A percentile compares a stretch with the other conserved stretches of the same genome.
Conservation (phyloP, 805 yeast genomes). For the Ogataea ganodermae region DNA sequence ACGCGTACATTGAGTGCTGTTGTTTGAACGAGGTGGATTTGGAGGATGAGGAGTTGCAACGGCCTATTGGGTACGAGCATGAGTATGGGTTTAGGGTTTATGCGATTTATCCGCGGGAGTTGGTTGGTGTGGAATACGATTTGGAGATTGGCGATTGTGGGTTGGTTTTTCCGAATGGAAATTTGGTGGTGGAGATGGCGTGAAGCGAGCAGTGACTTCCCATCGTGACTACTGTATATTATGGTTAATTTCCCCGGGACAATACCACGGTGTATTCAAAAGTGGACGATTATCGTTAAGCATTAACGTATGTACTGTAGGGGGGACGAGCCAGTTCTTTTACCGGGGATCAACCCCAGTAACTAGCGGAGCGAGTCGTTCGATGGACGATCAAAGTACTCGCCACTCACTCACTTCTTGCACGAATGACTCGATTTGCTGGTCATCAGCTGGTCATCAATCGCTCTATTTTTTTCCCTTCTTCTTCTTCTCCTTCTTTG, state of each 20-base stretch:
- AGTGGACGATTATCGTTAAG: no score
- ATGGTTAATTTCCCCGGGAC: no score
- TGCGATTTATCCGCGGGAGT: constrained; percentile 59
- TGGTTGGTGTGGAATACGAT: constrained; percentile 36
- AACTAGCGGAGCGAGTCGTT: no score
- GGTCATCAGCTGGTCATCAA: not conserved
- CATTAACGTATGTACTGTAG: no score
- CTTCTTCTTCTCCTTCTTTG: constrained; percentile 76
- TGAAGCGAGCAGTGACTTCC: constrained; percentile 1
- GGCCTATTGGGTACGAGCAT: constrained; percentile 44
- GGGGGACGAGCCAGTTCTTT: no score
- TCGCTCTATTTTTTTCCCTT: constrained; percentile 17
- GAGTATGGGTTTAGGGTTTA: constrained; percentile 50
- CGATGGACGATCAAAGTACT: no score
- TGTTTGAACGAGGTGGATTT: constrained; percentile 27
- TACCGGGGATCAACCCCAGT: no score
- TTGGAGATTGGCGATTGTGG: constrained; percentile 43
- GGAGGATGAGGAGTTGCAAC: constrained; percentile 32
- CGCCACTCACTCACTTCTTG: no score
- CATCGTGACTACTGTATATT: no score
- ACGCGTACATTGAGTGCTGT: constrained; percentile 65
- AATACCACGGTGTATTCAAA: no score
- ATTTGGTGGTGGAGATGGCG: constrained; percentile 42
- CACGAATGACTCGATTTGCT: not conserved
- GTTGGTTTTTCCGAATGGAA: constrained; percentile 65